phyloP scores from a whole-genome alignment of 2,329 filamentous ascomycete species.

The Penicillium sclerotiorum region DNA sequence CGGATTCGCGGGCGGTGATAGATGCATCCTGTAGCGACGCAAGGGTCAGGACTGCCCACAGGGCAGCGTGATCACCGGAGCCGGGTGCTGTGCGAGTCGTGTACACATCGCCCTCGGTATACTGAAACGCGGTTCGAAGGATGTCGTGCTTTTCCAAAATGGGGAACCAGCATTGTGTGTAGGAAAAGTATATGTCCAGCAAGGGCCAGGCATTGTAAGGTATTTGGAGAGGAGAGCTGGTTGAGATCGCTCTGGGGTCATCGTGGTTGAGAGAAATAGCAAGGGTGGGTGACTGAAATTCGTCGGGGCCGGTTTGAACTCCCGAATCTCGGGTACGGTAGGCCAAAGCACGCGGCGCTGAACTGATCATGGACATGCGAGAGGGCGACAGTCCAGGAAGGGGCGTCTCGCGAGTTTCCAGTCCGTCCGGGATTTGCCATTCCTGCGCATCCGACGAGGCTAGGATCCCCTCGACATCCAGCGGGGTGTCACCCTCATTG shows the following conservation, averaged over 20 bases:
- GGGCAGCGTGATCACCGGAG: constrained; percentile 55
- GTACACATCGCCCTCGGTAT: constrained; percentile 31
- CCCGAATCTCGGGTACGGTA: constrained; percentile 29
- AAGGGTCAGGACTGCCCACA: constrained; percentile 64
- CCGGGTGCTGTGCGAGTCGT: constrained; percentile 35
- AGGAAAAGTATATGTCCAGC: constrained; percentile 73
- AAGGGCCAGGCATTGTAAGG: constrained; percentile 55
- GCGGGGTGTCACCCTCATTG: constrained; percentile 30
- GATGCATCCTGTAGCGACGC: constrained; percentile 58
- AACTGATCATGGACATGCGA: constrained; percentile 22
- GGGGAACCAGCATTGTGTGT: constrained; percentile 76
- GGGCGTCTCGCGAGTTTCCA: constrained; percentile 22
- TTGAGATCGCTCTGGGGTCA: constrained; percentile 13
- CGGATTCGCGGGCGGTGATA: constrained; percentile 26
- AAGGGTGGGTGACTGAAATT: constrained; percentile 6
- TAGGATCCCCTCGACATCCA: constrained; percentile 35
- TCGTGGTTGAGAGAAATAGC: constrained; percentile 2
- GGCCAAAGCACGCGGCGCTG: constrained; percentile 11
- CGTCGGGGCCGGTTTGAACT: constrained; percentile 26
- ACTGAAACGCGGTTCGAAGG: constrained; percentile 52
- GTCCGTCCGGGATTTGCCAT: constrained; percentile 36
- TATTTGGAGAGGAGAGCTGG: constrained; percentile 50
- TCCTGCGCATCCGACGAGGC: constrained; percentile 33
- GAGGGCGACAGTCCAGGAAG: constrained; percentile 29
- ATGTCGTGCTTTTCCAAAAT: constrained; percentile 69